Base-by-base conservation (phyloP, 2,329 filamentous ascomycete species). In the Fusarium sp. region DNA sequence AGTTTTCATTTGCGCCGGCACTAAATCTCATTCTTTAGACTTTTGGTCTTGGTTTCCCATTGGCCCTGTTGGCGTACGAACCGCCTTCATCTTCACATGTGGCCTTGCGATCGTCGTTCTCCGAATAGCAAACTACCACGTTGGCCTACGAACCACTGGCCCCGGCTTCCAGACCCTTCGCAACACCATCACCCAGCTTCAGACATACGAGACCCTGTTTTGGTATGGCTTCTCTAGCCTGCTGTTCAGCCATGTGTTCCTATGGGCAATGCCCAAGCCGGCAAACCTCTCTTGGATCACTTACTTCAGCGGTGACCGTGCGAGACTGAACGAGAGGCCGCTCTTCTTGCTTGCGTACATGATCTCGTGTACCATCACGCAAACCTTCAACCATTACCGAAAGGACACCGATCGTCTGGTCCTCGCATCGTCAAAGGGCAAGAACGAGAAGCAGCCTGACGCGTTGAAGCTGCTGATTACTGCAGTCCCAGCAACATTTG, bases 31-130 rank as follows among this genome's bases (percentile, higher is more conserved):
- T 61, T 66, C 56, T 54, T 52, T 75, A 96, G 94, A 90, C 57
- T 84, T 97, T 69, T 97, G 94, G 95, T 86, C 91, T 77, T 96
- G 94, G 93, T 94, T 97, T 75, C 95, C 95, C 30, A 78, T 97
- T 43, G 93, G 94, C 58, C 87, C 88, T 62, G 90, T 92, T 49
- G 94, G 94, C 67, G 82, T 97, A 62, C 92, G 95, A 76, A 89
- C 94, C 10, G 80, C 92, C 21, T 87, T 94, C 71, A 88, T 98
- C 72, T 96, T 95, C 83, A 85, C 93, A 70, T 92, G 92, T 76
- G 91, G 90, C 68, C 89, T 98, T 67, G 86, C 90, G 64, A 88
- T 98, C 75, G 93, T 97, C 83, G 88, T 97, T 75, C 89, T 98
- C 58, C 94, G 95, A 78, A 94, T 98, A 78, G 91, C 93, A 49